These are phyloP conservation scores for Glonium stellatum DNA, from an alignment of 495 filamentous ascomycete species.

Conservation along the genomic window DNA sequence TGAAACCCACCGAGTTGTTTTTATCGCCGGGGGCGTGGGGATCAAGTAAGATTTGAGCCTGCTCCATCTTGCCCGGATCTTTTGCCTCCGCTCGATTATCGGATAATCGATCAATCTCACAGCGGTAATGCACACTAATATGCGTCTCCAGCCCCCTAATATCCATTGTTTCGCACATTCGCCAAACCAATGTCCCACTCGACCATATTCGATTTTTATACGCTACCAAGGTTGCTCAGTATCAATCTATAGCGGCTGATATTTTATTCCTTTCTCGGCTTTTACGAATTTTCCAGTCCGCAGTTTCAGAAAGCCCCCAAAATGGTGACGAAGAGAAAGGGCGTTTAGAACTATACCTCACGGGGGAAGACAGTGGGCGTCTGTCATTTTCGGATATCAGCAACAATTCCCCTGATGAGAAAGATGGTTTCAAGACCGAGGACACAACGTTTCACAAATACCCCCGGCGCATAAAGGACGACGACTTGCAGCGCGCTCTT, in stretches of 20 bases:
- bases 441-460: background rate
- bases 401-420: background rate
- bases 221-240: slow-evolving; percentile 25
- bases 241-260: slow-evolving; percentile 1
- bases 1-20: slow-evolving; percentile 51
- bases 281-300: slow-evolving; percentile 15
- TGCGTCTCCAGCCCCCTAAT: slow-evolving; percentile 33
- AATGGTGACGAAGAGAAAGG: background rate
- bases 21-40: slow-evolving; percentile 78
- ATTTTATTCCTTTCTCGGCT: slow-evolving; percentile 36
- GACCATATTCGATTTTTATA: slow-evolving; percentile 33
- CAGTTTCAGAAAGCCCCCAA: background rate
- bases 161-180: slow-evolving; percentile 36
- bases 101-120: too few species aligned
- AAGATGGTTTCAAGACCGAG: too few species aligned
- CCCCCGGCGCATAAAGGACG: background rate
- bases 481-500: background rate
- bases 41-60: slow-evolving; percentile 54
- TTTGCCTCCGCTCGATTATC: too few species aligned
- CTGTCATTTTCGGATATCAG: background rate
- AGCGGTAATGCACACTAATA: background rate
- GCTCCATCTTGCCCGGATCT: background rate
- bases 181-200: slow-evolving; percentile 20
- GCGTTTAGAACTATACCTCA: slow-evolving; percentile 25
- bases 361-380: background rate